Evolutionary conservation across 2,329 filamentous ascomycete genomes (phyloP), one percentile per base, ranked within the genome.

Genomic region (Clarireedia homoeocarpa): DNA sequence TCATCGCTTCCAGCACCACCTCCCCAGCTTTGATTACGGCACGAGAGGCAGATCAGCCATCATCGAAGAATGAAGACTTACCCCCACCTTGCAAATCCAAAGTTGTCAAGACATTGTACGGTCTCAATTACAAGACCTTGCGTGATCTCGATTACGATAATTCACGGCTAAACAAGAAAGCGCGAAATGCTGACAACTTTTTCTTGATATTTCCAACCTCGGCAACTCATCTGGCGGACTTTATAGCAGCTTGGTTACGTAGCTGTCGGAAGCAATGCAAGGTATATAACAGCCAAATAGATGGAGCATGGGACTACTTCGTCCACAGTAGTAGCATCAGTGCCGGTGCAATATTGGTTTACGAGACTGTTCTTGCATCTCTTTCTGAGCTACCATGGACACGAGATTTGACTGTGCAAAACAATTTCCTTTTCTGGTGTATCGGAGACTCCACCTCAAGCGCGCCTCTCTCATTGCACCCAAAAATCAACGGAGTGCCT

Each of bases 281-380:
- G 17, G 69, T 82, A 9, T 75, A 71, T 30, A 71, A 69, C 6
- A 74, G 72, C 48, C 62, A 73, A 12, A 64, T 64, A 1, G 38
- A 71, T 5, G 78, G 79, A 1, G 70, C 76, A 7, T 83, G 80
- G 79, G 59, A 66, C 4, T 69, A 67, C 17, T 81, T 83, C 58
- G 30, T 66, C 7, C 66, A 66, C 15, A 61, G 62, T 44, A 47
- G 50, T 26, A 58, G 63, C 23, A 59, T 53, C 20, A 44, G 57
- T 4, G 23, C 26, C 20, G 62, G 61, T 9, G 59, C 60, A 20
- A 55, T 69, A 17, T 30, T 70, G 4, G 60, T 69, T n/a, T 66
- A 70, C 44, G 62, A 67, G 42, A 63, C 62, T 39, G 55, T 59
- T 30, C 49, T 59, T 24, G 20, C 54, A 17, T 46, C 58, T 6